Evolutionary conservation across 768 basidiomycete species (phyloP).

Genomic region (Tulasnella sp.): DNA sequence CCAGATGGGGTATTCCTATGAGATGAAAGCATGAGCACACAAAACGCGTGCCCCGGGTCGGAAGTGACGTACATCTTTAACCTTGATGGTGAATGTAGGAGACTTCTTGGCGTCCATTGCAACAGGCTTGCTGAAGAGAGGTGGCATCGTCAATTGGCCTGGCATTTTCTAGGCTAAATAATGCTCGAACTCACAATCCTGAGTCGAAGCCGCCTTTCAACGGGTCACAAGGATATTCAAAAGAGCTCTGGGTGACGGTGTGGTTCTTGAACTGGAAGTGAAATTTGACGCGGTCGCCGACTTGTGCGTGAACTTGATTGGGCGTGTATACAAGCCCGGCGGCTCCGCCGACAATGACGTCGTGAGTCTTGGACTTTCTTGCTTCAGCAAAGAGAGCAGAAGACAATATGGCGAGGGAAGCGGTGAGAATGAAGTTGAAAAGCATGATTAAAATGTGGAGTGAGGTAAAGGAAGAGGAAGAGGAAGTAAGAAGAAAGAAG

Average conservation of each 20-base stretch:
- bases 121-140: slow-evolving; percentile 25
- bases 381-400: not conserved
- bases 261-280: slow-evolving; percentile 22
- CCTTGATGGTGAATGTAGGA: slow-evolving; percentile 25
- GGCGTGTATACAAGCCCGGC: slow-evolving; percentile 19
- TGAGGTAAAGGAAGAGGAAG: not conserved
- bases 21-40: not conserved
- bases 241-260: slow-evolving; percentile 20
- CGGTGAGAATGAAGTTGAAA: not conserved
- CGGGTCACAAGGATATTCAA: slow-evolving; percentile 2
- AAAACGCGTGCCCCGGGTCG: not conserved
- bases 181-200: slow-evolving; percentile 24
- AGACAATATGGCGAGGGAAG: not conserved
- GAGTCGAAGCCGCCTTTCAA: slow-evolving; percentile 26
- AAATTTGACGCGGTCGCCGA: slow-evolving; percentile 12
- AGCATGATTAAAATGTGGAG: not conserved
- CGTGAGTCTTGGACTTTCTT: not conserved
- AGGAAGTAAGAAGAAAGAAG: not conserved
- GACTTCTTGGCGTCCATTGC: not conserved
- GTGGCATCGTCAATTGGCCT: not conserved
- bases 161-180: not conserved
- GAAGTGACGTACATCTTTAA: slow-evolving; percentile 21
- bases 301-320: not conserved
- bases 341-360: slow-evolving; percentile 16
- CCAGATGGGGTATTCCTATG: slow-evolving; percentile 17